Evolutionary conservation across 306 rosid genomes (phyloP), one percentile per base, ranked within the genome.

Genomic region (Cucurbita pepo): DNA sequence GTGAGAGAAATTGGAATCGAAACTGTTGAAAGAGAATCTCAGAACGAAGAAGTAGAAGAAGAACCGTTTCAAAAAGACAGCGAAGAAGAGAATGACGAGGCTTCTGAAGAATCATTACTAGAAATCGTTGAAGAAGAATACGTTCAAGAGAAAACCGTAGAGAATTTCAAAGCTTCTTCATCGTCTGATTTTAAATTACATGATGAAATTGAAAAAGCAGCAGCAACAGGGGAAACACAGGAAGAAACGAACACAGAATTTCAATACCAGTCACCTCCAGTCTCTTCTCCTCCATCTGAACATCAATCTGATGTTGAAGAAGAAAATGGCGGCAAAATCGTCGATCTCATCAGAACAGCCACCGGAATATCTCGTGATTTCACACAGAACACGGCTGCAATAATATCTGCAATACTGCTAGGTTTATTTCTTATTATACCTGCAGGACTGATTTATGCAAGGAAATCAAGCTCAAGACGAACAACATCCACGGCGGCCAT

Each of bases 401-500:
- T 78, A 53, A 81, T 77, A 56, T 76, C 79, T 72, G 47, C 78
- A 69, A 59, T 78, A 19, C 77, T 79, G 73, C 81, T 81, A 25
- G 77, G 82, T 69, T n/a, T 79, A n/a, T 19, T 76, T 73, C 45
- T 87, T 65, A 3, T 15, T 1, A 86, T 80, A 60, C 80, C 77
- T 47, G 55, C 85, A 44, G 64, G 51, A 59, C 66, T 79, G 77
- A 57, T 75, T 51, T 81, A 74, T 61, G 45, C 71, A 66, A 84
- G 81, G 56, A 83, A 75, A 56, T 73, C 64, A 73, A 69, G 50
- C 78, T 51, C 80, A 67, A 60, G 73, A 48, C n/a, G 19, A 48
- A 2, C 40, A 47, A 0, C 19, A 59, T 25, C 71, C 38, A 61
- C 4, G 8, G 34, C 62, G 13, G 37, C 47, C 47, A 15, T 7